Percentiles rank a stretch among this genome's conserved stretches.
Conservation (phyloP, 352 stramenopile genomes). For the Phytopythium aichiense region DNA sequence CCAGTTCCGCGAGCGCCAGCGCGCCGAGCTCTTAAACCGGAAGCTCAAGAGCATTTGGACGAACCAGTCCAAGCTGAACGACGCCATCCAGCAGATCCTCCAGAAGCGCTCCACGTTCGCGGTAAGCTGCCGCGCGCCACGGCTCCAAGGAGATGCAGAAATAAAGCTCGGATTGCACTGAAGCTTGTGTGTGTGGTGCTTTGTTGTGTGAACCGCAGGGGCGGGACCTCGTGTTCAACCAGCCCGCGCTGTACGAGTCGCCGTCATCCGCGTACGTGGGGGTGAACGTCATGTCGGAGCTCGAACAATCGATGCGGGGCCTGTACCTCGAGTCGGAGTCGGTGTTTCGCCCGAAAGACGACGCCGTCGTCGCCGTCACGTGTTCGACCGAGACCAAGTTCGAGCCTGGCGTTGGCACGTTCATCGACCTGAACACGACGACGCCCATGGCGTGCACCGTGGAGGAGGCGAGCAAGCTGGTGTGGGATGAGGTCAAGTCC, state of each 20-base stretch:
- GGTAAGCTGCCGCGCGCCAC: not conserved
- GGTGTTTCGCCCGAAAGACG: conserved; percentile 7
- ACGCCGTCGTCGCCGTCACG: not conserved
- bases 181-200: not conserved
- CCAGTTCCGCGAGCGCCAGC: conserved; percentile 25
- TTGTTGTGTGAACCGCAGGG: not conserved
- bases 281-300: conserved; percentile 14
- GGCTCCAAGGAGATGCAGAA: not conserved
- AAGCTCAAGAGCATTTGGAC: conserved; percentile 30
- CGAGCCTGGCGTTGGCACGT: conserved; percentile 1
- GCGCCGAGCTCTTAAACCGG: conserved; percentile 22
- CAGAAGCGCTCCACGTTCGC: conserved; percentile 13
- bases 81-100: conserved; percentile 18
- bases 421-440: conserved; percentile 25
- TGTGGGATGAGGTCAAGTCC: conserved; percentile 16
- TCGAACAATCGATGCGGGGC: conserved; percentile 14
- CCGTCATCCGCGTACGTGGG: conserved; percentile 5
- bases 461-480: conserved; percentile 12
- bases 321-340: conserved; percentile 17
- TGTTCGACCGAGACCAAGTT: conserved; percentile 4
- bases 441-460: conserved; percentile 21
- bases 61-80: conserved; percentile 29
- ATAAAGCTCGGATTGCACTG: not conserved
- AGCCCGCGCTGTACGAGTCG: conserved; percentile 3
- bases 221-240: conserved; percentile 6